Evolutionary conservation across 257 asterid genomes (phyloP).

Genomic region (Jasminum sambac): DNA sequence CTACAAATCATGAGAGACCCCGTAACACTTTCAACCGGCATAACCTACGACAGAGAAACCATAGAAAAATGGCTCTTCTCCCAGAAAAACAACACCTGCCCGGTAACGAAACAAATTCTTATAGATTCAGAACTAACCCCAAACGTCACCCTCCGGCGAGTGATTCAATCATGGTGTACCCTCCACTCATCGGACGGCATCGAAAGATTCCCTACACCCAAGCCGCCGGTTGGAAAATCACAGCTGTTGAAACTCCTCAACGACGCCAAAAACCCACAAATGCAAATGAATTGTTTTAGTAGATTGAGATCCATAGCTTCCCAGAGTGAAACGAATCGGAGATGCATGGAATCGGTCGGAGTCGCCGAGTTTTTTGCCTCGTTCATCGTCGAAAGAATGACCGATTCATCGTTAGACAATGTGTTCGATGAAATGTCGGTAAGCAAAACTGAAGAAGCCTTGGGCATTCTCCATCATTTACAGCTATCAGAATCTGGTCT

Average conservation of each 20-base stretch:
- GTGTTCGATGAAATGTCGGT: neutral
- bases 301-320: slow-evolving; percentile 39
- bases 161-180: slow-evolving; percentile 49
- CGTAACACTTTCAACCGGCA: slow-evolving; percentile 45
- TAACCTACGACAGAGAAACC: slow-evolving; percentile 47
- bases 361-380: slow-evolving; percentile 37
- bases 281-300: slow-evolving; percentile 26
- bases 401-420: slow-evolving; percentile 6
- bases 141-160: slow-evolving; percentile 41
- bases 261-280: slow-evolving; percentile 30
- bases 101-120: slow-evolving; percentile 39
- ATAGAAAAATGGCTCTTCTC: slow-evolving; percentile 51
- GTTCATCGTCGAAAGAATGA: slow-evolving; percentile 11
- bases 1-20: slow-evolving; percentile 53
- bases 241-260: slow-evolving; percentile 28
- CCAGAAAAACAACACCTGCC: slow-evolving; percentile 32
- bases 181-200: slow-evolving; percentile 39
- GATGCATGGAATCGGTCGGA: slow-evolving; percentile 21
- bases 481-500: slow-evolving; percentile 33
- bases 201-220: slow-evolving; percentile 50
- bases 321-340: slow-evolving; percentile 34
- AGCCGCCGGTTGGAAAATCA: slow-evolving; percentile 24
- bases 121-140: slow-evolving; percentile 36
- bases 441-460: slow-evolving; percentile 33
- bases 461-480: slow-evolving; percentile 36